Base-by-base conservation (phyloP, 768 basidiomycete species). In the Porphyrellus cyaneotinctus region DNA sequence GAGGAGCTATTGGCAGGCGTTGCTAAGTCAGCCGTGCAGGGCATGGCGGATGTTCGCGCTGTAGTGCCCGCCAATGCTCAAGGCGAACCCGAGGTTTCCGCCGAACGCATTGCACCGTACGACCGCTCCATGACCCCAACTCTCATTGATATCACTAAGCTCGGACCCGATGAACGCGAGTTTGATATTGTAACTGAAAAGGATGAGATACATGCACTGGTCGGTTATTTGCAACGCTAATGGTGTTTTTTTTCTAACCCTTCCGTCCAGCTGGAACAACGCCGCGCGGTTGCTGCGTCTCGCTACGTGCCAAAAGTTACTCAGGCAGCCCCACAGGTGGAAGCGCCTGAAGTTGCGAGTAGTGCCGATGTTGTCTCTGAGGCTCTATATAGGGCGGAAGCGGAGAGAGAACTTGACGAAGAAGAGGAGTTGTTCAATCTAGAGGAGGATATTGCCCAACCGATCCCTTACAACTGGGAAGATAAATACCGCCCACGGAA, bases 401-500 rank as follows among this genome's bases (percentile, higher is more conserved):
- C 91, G 9, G 92, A 93, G 66, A 85, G 85, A 58, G 91, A 97
- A 49, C 77, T 97, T 52, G 95, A 98, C 58, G 93, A 95, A 60
- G 95, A 97, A 68, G 94, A 97, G 66, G 95, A 97, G 63, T 70
- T 95, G 6, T 97, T 95, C 77, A 95, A 95, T 63, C 77, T 93
- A 24, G 94, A 97, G 69, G 93, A 94, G 68, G 86, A 87, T 53
- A 85, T 97, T 46, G 75, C 75, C 17, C 83, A 91, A 59, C 87
- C 90, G 15, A 87, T 84, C 2, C 83, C 86, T 4, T 98, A 98
- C 70, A 91, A 91, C 62, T 98, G 95, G 97, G 94, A 95, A 73
- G 97, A 99, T 76, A 95, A 97, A 68, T 98, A 95, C 64, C 79
- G 97, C 35, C 95, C 97, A 28, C 80, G 97, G 32, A 99, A 98